Evolutionary conservation across 1,139 yeast genomes (phyloP).

Genomic region (Ogataea hybrid): DNA sequence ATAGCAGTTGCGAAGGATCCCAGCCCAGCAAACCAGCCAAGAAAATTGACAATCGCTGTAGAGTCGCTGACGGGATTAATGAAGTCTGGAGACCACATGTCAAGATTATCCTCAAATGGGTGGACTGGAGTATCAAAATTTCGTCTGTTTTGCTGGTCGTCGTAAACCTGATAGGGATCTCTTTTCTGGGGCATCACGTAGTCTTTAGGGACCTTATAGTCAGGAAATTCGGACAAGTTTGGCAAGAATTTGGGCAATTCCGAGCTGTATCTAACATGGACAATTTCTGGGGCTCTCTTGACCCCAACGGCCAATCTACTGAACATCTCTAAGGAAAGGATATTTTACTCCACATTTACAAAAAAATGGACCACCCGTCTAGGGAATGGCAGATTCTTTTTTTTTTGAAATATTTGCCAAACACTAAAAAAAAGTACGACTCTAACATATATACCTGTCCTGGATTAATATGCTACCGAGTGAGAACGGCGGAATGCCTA

Average conservation of each 20-base stretch:
- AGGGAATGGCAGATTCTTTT: conserved; percentile 1
- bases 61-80: conserved; percentile 58
- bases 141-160: conserved; percentile 81
- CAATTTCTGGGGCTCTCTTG: not conserved
- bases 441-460: not conserved
- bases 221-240: conserved; percentile 30
- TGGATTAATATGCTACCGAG: conserved; percentile 2
- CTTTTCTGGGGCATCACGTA: conserved; percentile 55
- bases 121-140: conserved; percentile 71
- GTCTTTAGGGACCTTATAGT: conserved; percentile 45
- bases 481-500: not conserved
- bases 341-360: conserved; percentile 9
- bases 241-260: conserved; percentile 32
- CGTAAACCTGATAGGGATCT: conserved; percentile 72
- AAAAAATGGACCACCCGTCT: not conserved
- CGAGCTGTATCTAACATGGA: conserved; percentile 4
- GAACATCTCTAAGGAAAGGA: conserved; percentile 1
- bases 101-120: conserved; percentile 69
- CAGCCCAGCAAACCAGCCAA: conserved; percentile 53
- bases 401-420: conserved; percentile 6
- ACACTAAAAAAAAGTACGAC: not conserved
- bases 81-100: conserved; percentile 87
- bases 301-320: not conserved
- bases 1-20: conserved; percentile 54
- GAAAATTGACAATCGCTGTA: conserved; percentile 54